Evolutionary conservation across 176 grass and related monocot species (phyloP), one percentile per base, ranked within the genome.

Genomic region (Rhynchospora tenuis): DNA sequence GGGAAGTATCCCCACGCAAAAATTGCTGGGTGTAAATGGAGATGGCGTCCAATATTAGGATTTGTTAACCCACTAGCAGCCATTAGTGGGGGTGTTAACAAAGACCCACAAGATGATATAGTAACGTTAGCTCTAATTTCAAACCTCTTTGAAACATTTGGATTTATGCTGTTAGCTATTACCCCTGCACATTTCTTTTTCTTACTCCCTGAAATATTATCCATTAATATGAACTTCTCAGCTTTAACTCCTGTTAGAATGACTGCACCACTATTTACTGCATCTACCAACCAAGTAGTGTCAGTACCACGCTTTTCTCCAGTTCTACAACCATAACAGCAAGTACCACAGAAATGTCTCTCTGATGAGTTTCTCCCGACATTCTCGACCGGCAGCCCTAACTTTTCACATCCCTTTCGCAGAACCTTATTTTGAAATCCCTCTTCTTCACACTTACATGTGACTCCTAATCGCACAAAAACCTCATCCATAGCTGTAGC

Each of bases 1-100:
- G 92, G 95, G 86, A 98, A 95, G 87, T 98, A 98, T 65, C 95
- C 95, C 92, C 92, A 98, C 8, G 78, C 92, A 13, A 93, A 42
- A 16, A 73, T 87, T 2, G 45, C 83, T 2, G 92, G 95, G 79
- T 98, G 95, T 43, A 98, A 91, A 79, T 89, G 95, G 12, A 98
- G 90, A 83, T 98, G 88, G 79, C 79, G 92, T 43, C 95, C 95
- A 23, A 98, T 98, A 91, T 95, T 91, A 19, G 24, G 89, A 85
- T 98, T 95, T 50, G 26, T 83, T 7, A 98, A 87, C 15, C 95
- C 92, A 79, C 92, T 98, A 46, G 62, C 43, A 19, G 31, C 63
- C 84, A 98, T 90, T 61, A 98, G 68, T 42, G 91, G 89, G 22
- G 95, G 92, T 22, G 95, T 95, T n/a, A 86, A 84, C 6, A 98